These are phyloP conservation scores for Zalaria obscura DNA, from an alignment of 2,329 filamentous ascomycete species.

Conservation along the genomic window DNA sequence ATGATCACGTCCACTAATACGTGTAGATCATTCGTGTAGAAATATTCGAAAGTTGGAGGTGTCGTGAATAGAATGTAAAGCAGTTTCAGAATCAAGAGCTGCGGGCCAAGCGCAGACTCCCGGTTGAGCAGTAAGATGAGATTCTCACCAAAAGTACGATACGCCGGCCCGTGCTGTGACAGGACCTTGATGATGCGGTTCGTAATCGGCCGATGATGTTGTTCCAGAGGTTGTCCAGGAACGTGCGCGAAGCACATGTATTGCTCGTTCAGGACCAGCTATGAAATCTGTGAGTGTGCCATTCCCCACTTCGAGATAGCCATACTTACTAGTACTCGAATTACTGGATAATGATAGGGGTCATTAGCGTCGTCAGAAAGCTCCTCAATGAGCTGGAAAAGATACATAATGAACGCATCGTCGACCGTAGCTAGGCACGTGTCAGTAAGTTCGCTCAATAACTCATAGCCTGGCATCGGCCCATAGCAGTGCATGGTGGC, in stretches of 20 bases:
- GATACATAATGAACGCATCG: conserved; percentile 69
- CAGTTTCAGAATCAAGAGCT: conserved; percentile 90
- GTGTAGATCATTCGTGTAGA: conserved; percentile 93
- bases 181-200: conserved; percentile 90
- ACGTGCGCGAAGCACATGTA: conserved; percentile 63
- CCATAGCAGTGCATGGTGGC: neutral
- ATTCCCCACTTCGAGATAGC: neutral
- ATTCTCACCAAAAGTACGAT: conserved; percentile 94
- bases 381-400: conserved; percentile 79
- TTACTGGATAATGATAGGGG: conserved; percentile 91
- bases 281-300: conserved; percentile 2
- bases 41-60: conserved; percentile 85
- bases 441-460: neutral
- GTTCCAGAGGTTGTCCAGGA: conserved; percentile 21
- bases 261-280: conserved; percentile 95
- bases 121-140: conserved; percentile 90
- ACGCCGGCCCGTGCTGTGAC: conserved; percentile 63
- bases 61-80: conserved; percentile 93
- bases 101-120: conserved; percentile 82
- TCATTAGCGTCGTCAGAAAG: conserved; percentile 77
- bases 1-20: conserved; percentile 93
- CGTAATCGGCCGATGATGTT: conserved; percentile 38
- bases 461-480: too few relatives aligned
- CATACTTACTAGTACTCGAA: conserved; percentile 66
- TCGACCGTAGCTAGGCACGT: conserved; percentile 36